These are phyloP conservation scores for Corrigiola litoralis DNA, from an alignment of 179 eudicot species.

Conservation along the genomic window DNA sequence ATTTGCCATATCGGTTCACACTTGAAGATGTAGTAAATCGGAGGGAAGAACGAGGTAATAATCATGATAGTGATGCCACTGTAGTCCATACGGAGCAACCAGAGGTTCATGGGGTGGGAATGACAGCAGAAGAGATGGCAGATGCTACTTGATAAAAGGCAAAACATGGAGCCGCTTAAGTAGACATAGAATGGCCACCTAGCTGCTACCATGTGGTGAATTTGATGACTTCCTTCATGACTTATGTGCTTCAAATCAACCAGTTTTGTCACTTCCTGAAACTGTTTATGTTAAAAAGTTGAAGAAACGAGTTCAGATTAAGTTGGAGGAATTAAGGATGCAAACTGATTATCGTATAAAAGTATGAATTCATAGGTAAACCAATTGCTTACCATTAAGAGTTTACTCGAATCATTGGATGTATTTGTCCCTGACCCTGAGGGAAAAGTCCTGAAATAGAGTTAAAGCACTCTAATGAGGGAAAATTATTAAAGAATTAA, in stretches of 20 bases:
- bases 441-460: slow-evolving; percentile 51
- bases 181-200: slow-evolving; percentile 89
- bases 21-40: slow-evolving; percentile 89
- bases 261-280: slow-evolving; percentile 44
- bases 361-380: neutral
- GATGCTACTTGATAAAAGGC: slow-evolving; percentile 72
- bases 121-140: slow-evolving; percentile 97
- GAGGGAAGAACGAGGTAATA: slow-evolving; percentile 93
- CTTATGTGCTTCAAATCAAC: slow-evolving; percentile 35
- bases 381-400: slow-evolving; percentile 24
- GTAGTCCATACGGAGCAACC: slow-evolving; percentile 65
- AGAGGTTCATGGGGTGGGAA: slow-evolving; percentile 50
- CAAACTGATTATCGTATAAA: no score
- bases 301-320: no score
- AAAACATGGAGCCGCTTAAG: slow-evolving; percentile 78
- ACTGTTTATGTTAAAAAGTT: neutral
- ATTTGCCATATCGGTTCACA: slow-evolving; percentile 74
- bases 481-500: no score
- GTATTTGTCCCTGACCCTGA: slow-evolving; percentile 36
- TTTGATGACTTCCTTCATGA: slow-evolving; percentile 2
- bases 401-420: slow-evolving; percentile 37
- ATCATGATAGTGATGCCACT: slow-evolving; percentile 83
- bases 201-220: slow-evolving; percentile 21
- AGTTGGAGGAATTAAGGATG: neutral
- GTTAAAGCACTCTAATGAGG: neutral